Evolutionary conservation across 805 yeast species (phyloP), one percentile per base, ranked within the genome.

Genomic region (Zygotorulaspora florentina): DNA sequence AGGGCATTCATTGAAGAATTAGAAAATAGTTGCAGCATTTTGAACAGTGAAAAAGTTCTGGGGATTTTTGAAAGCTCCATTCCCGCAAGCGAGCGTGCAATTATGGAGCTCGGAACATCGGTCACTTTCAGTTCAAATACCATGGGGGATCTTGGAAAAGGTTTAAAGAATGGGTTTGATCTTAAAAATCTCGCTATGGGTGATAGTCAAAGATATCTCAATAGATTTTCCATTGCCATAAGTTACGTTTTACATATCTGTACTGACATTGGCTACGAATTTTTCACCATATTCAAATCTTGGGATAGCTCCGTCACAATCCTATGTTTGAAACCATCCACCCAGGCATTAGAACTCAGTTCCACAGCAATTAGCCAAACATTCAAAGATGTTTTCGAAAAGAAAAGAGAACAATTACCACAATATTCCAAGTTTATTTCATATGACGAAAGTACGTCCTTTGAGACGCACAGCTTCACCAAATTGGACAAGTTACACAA

Each of bases 111-210:
- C 13, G 98, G 99, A 2, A 72, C 81, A 18, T 72, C 79, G 12
- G 85, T 90, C 16, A 73, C 73, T 12, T 83, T 90, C 52, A 87
- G 81, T 51, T 83, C 83, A 37, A 70, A 79, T 1, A 73, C 76
- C 45, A 77, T 87, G n/a, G 96, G 97, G 8, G 80, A 89, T 0
- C 69, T 95, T 8, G 95, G 97, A 7, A 79, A 76, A 56, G 95
- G 96, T 25, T 68, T 93, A 46, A 89, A 87, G 55, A 75, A 77
- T 47, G 99, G 99, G 0, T 95, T 95, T 64, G 79, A 84, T 11
- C 59, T 77, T 45, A 77, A 77, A 41, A 81, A 82, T 62, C 64
- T 79, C 29, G 68, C 69, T 25, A 60, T 67, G 43, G 67, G 75
- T 5, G 77, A 79, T 4, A 59, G 76, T 11, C 72, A 70, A 3